Evolutionary conservation across 2,329 filamentous ascomycete species (phyloP).

Genomic region (Ambrosiella beaveri): DNA sequence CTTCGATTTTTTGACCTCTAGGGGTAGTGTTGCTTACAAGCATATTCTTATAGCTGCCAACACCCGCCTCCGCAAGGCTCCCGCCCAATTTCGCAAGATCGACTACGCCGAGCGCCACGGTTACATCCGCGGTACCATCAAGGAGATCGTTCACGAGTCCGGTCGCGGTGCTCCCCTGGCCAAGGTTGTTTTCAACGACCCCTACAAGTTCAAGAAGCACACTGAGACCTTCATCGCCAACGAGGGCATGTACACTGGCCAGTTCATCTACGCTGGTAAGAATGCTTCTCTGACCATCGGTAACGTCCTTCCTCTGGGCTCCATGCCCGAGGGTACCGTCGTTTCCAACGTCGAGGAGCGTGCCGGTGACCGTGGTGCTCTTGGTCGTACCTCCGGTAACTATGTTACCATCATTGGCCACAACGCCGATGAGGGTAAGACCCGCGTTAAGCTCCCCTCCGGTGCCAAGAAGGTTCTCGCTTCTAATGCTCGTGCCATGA

Average conservation of each 20-base stretch:
- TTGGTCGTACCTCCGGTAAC: constrained; percentile 96
- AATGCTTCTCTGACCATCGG: constrained; percentile 91
- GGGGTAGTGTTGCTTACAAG: constrained; percentile 14
- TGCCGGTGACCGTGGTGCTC: constrained; percentile 85
- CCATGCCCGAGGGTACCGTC: constrained; percentile 97
- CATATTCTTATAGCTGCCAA: constrained; percentile 41
- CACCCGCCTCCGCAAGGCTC: constrained; percentile 77
- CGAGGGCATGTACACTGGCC: constrained; percentile 99
- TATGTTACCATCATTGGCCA: constrained; percentile 97
- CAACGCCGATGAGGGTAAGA: constrained; percentile 99
- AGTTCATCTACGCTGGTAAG: constrained; percentile 99
- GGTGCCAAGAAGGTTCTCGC: constrained; percentile 98
- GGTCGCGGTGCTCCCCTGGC: constrained; percentile 96
- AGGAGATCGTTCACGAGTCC: constrained; percentile 98
- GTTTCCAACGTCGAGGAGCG: constrained; percentile 99
- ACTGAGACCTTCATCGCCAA: constrained; percentile 99
- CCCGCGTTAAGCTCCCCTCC: constrained; percentile 96
- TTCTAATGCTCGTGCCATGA: constrained; percentile 89
- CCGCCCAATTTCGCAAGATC: constrained; percentile 82
- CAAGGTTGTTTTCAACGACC: constrained; percentile 90
- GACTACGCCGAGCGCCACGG: constrained; percentile 95
- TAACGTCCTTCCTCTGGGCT: constrained; percentile 87
- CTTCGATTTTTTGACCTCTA: neutral
- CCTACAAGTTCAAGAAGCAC: constrained; percentile 94
- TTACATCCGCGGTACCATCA: constrained; percentile 92